A percentile compares a stretch with the other conserved stretches of the same genome.
Evolutionary conservation across 345 rosid species (phyloP).

Genomic region (Viola odorata): DNA sequence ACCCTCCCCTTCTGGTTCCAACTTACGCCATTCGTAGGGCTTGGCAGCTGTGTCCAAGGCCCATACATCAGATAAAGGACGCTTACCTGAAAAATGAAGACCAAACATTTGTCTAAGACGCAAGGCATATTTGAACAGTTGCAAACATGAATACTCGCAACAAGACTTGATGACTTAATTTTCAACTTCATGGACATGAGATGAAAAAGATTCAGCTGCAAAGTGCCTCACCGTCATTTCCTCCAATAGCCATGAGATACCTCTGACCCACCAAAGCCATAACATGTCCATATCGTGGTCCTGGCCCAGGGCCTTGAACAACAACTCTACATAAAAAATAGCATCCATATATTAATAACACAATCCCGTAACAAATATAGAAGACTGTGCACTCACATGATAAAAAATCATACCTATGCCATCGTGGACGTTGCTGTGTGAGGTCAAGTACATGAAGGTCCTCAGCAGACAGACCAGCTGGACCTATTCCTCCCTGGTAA

Average conservation of each 20-base stretch:
- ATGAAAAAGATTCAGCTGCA: background rate
- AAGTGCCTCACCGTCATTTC: slow-evolving; percentile 77
- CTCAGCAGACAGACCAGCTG: slow-evolving; percentile 98
- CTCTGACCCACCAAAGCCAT: slow-evolving; percentile 99
- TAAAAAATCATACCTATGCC: slow-evolving; percentile 71
- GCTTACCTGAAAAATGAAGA: slow-evolving; percentile 58
- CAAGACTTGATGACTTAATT: background rate
- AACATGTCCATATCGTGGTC: slow-evolving; percentile 98
- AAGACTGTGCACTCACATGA: slow-evolving; percentile 7
- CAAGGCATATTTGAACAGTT: slow-evolving; percentile 8
- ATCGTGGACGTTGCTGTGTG: slow-evolving; percentile 87
- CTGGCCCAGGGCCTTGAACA: slow-evolving; percentile 99
- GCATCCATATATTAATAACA: slow-evolving; percentile 17
- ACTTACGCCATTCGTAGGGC: slow-evolving; percentile 99
- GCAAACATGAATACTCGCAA: background rate
- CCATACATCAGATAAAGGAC: slow-evolving; percentile 99
- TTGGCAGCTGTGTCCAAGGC: slow-evolving; percentile 99
- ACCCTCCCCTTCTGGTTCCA: slow-evolving; percentile 99
- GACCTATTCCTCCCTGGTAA: slow-evolving; percentile 94
- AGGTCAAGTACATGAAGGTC: slow-evolving; percentile 99
- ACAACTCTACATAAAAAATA: slow-evolving; percentile 60
- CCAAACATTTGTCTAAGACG: slow-evolving; percentile 7
- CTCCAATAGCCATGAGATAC: slow-evolving; percentile 99
- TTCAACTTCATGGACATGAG: background rate
- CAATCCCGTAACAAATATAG: background rate